Evolutionary conservation across 2,329 filamentous ascomycete species (phyloP).

Genomic region (Exserohilum rostratum): DNA sequence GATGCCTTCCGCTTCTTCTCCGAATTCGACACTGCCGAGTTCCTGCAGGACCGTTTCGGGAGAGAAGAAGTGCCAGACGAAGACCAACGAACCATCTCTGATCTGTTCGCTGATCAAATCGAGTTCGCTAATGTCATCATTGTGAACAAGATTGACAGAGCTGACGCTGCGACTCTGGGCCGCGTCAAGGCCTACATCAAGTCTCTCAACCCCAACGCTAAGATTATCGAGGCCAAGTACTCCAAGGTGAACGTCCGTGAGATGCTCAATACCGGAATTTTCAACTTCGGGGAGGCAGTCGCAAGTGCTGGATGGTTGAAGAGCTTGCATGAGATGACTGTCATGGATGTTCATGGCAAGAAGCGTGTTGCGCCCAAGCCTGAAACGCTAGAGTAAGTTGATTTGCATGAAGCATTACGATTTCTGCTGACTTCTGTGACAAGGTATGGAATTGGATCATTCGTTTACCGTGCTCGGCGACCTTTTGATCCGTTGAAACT

Average conservation of each 20-base stretch:
- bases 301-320: conserved; percentile 72
- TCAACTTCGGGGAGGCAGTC: conserved; percentile 68
- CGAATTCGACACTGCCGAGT: conserved; percentile 73
- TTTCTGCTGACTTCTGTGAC: not conserved
- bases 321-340: conserved; percentile 71
- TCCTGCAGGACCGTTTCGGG: conserved; percentile 67
- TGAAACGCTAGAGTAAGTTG: conserved; percentile 68
- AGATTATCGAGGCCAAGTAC: conserved; percentile 65
- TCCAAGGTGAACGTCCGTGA: conserved; percentile 66
- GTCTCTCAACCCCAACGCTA: conserved; percentile 70
- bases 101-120: conserved; percentile 78
- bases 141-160: conserved; percentile 72
- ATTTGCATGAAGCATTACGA: not conserved
- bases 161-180: conserved; percentile 54
- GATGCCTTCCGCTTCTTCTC: conserved; percentile 75
- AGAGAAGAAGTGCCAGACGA: conserved; percentile 64
- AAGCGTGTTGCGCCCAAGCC: conserved; percentile 69
- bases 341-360: conserved; percentile 61
- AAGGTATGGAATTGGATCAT: conserved; percentile 71
- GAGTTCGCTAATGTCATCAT: conserved; percentile 78
- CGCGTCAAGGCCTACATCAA: conserved; percentile 62
- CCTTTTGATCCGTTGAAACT: conserved; percentile 52
- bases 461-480: conserved; percentile 67
- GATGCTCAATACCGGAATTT: conserved; percentile 69
- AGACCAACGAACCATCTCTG: conserved; percentile 75